phyloP scores from a whole-genome alignment of 2,329 filamentous ascomycete species.

The Penicillium frequentans region DNA sequence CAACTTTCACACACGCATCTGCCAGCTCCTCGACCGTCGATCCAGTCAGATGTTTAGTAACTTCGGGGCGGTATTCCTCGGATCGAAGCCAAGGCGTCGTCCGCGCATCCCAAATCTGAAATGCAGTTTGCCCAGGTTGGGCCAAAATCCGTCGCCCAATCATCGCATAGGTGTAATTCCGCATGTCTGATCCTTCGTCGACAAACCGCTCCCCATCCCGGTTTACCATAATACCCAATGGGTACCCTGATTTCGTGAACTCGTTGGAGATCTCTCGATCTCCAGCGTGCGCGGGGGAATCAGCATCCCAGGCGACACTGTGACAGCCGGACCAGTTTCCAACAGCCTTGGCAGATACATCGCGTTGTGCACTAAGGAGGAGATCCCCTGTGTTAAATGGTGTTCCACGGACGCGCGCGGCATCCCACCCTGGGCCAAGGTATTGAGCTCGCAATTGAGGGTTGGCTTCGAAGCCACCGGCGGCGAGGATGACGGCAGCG shows the following conservation, averaged over 20 bases:
- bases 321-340: conserved; percentile 68
- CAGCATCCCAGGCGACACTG: conserved; percentile 64
- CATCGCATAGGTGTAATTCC: conserved; percentile 68
- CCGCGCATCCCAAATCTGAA: conserved; percentile 64
- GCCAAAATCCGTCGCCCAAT: conserved; percentile 63
- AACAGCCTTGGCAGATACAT: conserved; percentile 51
- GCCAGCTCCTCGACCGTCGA: conserved; percentile 58
- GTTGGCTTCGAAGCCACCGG: conserved; percentile 66
- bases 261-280: conserved; percentile 63
- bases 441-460: conserved; percentile 56
- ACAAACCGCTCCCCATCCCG: conserved; percentile 60
- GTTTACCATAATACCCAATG: conserved; percentile 66
- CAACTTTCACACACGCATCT: conserved; percentile 46
- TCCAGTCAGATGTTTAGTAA: conserved; percentile 55
- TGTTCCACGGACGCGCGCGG: conserved; percentile 62
- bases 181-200: conserved; percentile 64
- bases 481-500: conserved; percentile 36
- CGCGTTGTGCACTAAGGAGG: conserved; percentile 54
- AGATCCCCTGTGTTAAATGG: conserved; percentile 64
- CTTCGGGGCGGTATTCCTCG: conserved; percentile 63
- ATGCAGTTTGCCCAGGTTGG: conserved; percentile 60
- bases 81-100: conserved; percentile 54
- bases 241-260: conserved; percentile 69
- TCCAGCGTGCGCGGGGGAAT: conserved; percentile 56
- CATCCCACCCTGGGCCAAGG: conserved; percentile 62